Conservation (phyloP, 1,284 basidiomycete species). For the Puccinia hordei region DNA sequence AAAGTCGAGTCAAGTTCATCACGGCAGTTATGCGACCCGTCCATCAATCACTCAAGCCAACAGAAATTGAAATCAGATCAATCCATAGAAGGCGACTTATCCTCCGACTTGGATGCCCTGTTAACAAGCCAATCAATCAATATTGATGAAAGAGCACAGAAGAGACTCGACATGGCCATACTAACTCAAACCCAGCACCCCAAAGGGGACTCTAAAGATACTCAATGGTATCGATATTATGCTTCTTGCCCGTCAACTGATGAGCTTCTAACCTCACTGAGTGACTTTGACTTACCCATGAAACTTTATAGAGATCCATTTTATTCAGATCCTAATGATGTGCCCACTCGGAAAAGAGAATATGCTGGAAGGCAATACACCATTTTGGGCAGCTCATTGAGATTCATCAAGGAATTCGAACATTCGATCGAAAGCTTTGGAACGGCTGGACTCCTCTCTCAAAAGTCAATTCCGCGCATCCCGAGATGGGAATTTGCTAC, state of each 20-base stretch:
- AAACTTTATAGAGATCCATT: slow-evolving; percentile 75
- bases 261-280: slow-evolving; percentile 66
- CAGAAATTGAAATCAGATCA: background rate
- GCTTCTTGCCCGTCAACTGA: slow-evolving; percentile 65
- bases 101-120: background rate
- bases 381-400: slow-evolving; percentile 63
- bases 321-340: slow-evolving; percentile 75
- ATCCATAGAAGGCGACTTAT: background rate
- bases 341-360: slow-evolving; percentile 70
- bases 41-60: background rate
- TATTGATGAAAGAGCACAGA: slow-evolving; percentile 25
- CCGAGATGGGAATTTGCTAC: slow-evolving; percentile 74
- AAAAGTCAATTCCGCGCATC: slow-evolving; percentile 7
- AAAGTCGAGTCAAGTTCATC: background rate
- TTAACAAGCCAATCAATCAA: background rate
- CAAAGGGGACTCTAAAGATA: background rate
- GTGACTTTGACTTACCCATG: slow-evolving; percentile 65
- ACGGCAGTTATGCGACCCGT: background rate
- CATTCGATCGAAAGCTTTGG: slow-evolving; percentile 29
- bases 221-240: slow-evolving; percentile 64
- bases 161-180: slow-evolving; percentile 47
- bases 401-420: slow-evolving; percentile 59
- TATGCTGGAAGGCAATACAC: slow-evolving; percentile 78
- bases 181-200: slow-evolving; percentile 23
- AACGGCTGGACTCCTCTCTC: background rate